Evolutionary conservation across 148 eudicot genomes (phyloP), one percentile per base, ranked within the genome.

Genomic region (Silene uniflora): DNA sequence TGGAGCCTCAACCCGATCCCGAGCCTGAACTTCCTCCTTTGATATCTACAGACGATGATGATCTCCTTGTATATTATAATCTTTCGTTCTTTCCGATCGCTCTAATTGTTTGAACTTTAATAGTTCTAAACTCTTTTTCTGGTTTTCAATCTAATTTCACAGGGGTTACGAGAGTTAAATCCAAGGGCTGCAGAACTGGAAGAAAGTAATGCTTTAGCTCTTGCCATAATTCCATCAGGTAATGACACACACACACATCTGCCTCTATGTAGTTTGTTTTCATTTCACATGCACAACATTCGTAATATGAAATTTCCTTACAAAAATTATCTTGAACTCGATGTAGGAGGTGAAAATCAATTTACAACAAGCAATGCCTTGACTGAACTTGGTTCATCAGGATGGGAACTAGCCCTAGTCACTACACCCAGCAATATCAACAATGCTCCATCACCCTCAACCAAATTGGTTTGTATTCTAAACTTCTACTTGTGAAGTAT

Each of bases 361-460:
- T 76, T 67, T 76, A 69, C 96, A 52, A 24, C 79, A 32, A 83
- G 68, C 80, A 78, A 71, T 22, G 84, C 78, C 4, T 87, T 85
- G 84, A 79, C 64, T 24, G 92, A 88, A 69, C 84, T 89, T 60
- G 90, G 86, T 27, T 71, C 89, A 73, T 88, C 91, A 60, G 98
- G 98, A 79, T 94, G 98, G 98, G 98, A 94, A 81, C 80, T 92
- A 62, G 96, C 98, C 59, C 83, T 94, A 39, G 98, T 94, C 76
- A 90, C 89, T 18, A 75, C 89, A 39, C 97, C 97, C 25, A 90
- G 93, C 84, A 88, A 82, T 83, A 84, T 69, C 72, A 83, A 80
- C 75, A 63, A 46, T 22, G 17, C 73, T 18, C 87, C 78, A 11
- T 66, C 78, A 19, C 25, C 86, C 65, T 83, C 87, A 5, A 85